Conservation (phyloP, 2,329 filamentous ascomycete genomes). For the Colletotrichum karsti region DNA sequence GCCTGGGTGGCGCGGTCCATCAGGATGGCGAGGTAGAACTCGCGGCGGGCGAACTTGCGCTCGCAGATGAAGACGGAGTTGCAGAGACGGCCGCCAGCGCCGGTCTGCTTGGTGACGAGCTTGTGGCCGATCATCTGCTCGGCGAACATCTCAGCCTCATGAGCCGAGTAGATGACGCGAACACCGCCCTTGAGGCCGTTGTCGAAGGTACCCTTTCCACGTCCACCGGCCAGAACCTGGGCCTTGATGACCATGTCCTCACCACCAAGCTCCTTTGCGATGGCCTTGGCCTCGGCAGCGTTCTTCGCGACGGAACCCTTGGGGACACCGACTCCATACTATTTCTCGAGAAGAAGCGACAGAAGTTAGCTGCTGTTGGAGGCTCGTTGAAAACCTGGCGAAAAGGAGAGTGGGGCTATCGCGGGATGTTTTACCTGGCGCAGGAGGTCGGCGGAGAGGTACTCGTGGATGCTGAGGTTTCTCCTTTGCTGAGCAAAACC, state of each 20-base stretch:
- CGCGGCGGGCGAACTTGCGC: constrained; percentile 98
- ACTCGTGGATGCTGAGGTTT: constrained; percentile 97
- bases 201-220: constrained; percentile 97
- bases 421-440: constrained; percentile 63
- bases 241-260: constrained; percentile 99
- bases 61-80: constrained; percentile 99
- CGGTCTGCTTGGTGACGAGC: constrained; percentile 99
- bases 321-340: constrained; percentile 96
- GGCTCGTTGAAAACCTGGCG: constrained; percentile 15
- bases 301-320: constrained; percentile 87
- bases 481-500: constrained; percentile 78
- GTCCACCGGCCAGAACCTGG: constrained; percentile 95
- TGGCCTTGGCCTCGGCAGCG: constrained; percentile 86
- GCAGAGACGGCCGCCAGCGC: constrained; percentile 91
- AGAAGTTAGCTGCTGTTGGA: constrained; percentile 22
- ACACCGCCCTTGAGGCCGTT: constrained; percentile 99
- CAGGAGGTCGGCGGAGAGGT: constrained; percentile 92
- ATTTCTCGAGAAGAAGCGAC: constrained; percentile 21
- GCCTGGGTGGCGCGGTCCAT: constrained; percentile 95
- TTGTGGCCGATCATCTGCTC: constrained; percentile 99
- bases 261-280: constrained; percentile 89
- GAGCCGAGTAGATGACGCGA: constrained; percentile 97
- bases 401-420: constrained; percentile 26
- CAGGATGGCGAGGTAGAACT: constrained; percentile 98
- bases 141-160: constrained; percentile 95